A percentile compares a stretch with the other conserved stretches of the same genome.
Conservation (phyloP, 1,139 yeast species). For the Pichia sp. region DNA sequence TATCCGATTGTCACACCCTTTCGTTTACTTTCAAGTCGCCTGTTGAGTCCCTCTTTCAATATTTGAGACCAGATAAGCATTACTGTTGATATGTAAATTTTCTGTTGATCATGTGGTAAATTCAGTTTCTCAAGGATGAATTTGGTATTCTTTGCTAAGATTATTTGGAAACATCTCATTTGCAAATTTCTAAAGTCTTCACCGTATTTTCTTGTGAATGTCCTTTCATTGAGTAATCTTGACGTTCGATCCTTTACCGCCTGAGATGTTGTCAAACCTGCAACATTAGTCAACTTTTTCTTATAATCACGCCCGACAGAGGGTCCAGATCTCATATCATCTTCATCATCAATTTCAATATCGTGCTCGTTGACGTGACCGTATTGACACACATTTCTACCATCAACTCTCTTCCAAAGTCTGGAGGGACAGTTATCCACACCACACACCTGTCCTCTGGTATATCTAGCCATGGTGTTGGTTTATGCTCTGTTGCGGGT, state of each 20-base stretch:
- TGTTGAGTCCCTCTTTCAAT: not conserved
- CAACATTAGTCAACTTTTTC: slow-evolving; percentile 42
- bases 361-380: slow-evolving; percentile 88
- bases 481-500: too few relatives aligned
- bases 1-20: slow-evolving; percentile 3
- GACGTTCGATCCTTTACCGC: slow-evolving; percentile 18
- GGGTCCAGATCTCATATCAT: slow-evolving; percentile 34
- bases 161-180: slow-evolving; percentile 14
- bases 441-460: slow-evolving; percentile 81
- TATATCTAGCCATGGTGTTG: slow-evolving; percentile 17
- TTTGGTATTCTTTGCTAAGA: slow-evolving; percentile 13
- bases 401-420: slow-evolving; percentile 65
- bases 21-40: not conserved
- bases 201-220: slow-evolving; percentile 21
- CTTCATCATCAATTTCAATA: slow-evolving; percentile 72
- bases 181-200: slow-evolving; percentile 7
- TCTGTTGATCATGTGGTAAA: slow-evolving; percentile 5
- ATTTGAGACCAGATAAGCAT: slow-evolving; percentile 22
- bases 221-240: slow-evolving; percentile 12
- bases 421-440: slow-evolving; percentile 81
- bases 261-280: slow-evolving; percentile 27
- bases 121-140: slow-evolving; percentile 8
- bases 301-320: slow-evolving; percentile 32
- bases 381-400: slow-evolving; percentile 74
- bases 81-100: slow-evolving; percentile 5